Conservation (phyloP, 2,329 filamentous ascomycete genomes). For the Microascus cirrosus region DNA sequence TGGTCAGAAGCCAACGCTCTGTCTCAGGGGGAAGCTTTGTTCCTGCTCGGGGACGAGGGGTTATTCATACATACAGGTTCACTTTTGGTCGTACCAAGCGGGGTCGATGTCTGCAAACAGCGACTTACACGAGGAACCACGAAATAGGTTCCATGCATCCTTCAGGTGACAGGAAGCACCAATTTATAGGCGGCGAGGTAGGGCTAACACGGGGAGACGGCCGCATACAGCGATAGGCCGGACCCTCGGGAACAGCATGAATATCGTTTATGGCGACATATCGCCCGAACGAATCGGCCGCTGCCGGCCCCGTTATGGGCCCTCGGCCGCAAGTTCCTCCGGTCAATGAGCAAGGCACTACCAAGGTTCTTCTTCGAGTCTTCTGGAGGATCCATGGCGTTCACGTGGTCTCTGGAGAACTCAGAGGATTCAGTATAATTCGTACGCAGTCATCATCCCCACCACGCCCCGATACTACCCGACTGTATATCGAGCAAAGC, state of each 20-base stretch:
- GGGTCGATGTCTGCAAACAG: background rate
- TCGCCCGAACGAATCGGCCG: background rate
- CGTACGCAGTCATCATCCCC: no score
- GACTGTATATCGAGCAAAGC: no score
- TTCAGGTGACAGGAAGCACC: background rate
- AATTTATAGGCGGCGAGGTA: background rate
- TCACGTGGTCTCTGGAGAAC: no score
- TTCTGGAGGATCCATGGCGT: no score
- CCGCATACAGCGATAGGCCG: background rate
- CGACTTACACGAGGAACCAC: background rate
- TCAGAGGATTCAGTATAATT: no score
- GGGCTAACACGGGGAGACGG: background rate
- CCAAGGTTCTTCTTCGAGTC: no score
- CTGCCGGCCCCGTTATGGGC: background rate
- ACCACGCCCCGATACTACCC: no score
- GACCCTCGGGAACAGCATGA: background rate
- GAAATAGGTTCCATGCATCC: background rate
- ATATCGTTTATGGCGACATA: background rate
- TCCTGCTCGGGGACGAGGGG: background rate
- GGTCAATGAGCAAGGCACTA: no score
- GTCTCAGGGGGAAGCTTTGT: no score
- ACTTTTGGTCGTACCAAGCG: background rate
- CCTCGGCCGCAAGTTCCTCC: background rate
- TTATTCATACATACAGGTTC: background rate
- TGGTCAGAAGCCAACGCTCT: background rate